Evolutionary conservation across 257 asterid genomes (phyloP).

Genomic region (Verbascum thapsus): DNA sequence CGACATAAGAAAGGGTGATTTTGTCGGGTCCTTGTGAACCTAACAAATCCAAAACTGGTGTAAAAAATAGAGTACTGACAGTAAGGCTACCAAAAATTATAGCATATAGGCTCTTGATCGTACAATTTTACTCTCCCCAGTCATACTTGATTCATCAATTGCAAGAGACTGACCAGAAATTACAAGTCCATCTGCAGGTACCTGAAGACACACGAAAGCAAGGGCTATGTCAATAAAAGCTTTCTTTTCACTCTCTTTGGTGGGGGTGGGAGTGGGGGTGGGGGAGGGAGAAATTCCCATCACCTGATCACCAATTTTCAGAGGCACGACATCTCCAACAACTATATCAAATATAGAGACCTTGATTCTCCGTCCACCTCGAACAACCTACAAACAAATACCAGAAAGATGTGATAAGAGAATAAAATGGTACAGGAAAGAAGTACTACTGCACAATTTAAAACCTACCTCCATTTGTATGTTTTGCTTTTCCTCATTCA

Average conservation of each 20-base stretch:
- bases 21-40: conserved; percentile 85
- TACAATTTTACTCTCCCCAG: conserved; percentile 98
- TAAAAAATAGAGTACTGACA: conserved; percentile 23
- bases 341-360: conserved; percentile 90
- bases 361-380: conserved; percentile 76
- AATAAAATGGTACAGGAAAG: conserved; percentile 12
- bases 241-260: background rate
- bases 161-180: conserved; percentile 81
- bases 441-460: conserved; percentile 21
- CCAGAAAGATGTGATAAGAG: conserved; percentile 24
- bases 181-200: conserved; percentile 93
- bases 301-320: conserved; percentile 98
- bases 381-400: conserved; percentile 61
- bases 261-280: background rate
- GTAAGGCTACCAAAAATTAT: conserved; percentile 20
- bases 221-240: conserved; percentile 17
- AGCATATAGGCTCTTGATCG: conserved; percentile 34
- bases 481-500: conserved; percentile 95
- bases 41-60: conserved; percentile 32
- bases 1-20: conserved; percentile 85
- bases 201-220: conserved; percentile 47
- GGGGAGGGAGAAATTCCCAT: conserved; percentile 10
- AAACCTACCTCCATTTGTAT: conserved; percentile 85
- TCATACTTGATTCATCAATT: conserved; percentile 97
- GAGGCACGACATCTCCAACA: conserved; percentile 91